Percentiles rank a stretch among this genome's conserved stretches.
phyloP scores from a whole-genome alignment of 1,284 basidiomycete genomes.

The Phenoliferia sp. region DNA sequence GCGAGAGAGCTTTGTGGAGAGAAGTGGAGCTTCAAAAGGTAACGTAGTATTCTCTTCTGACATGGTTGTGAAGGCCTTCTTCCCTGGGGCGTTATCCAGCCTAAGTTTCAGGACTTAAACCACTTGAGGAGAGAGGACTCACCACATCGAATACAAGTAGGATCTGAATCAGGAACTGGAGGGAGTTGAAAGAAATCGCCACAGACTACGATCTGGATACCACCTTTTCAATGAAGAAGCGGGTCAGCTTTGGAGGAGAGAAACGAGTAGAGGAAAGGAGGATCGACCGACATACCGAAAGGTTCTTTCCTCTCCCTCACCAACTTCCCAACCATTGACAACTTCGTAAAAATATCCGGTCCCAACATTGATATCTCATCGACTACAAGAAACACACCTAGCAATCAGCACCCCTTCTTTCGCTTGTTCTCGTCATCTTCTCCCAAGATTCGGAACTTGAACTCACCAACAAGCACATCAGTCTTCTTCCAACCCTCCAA shows the following conservation, averaged over 20 bases:
- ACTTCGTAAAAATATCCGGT: constrained; percentile 19
- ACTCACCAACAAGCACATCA: background rate
- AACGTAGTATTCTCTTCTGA: constrained; percentile 9
- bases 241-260: background rate
- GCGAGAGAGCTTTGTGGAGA: too few relatives aligned
- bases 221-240: too few relatives aligned
- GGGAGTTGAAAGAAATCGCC: constrained; percentile 33
- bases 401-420: background rate
- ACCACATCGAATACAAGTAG: constrained; percentile 26
- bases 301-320: constrained; percentile 13
- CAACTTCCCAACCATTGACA: constrained; percentile 26
- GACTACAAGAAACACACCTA: constrained; percentile 23
- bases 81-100: constrained; percentile 3
- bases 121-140: background rate
- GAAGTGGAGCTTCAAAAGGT: constrained; percentile 7
- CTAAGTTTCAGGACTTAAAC: background rate
- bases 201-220: constrained; percentile 25
- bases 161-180: constrained; percentile 18
- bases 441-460: too few relatives aligned
- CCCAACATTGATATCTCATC: constrained; percentile 32
- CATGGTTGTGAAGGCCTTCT: constrained; percentile 9
- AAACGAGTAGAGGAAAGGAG: too few relatives aligned
- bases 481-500: constrained; percentile 14
- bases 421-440: too few relatives aligned
- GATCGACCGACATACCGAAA: constrained; percentile 11